A percentile compares a stretch with the other conserved stretches of the same genome.
These are phyloP conservation scores for Ogataea siamensis DNA, from an alignment of 805 yeast genomes.

Conservation along the genomic window DNA sequence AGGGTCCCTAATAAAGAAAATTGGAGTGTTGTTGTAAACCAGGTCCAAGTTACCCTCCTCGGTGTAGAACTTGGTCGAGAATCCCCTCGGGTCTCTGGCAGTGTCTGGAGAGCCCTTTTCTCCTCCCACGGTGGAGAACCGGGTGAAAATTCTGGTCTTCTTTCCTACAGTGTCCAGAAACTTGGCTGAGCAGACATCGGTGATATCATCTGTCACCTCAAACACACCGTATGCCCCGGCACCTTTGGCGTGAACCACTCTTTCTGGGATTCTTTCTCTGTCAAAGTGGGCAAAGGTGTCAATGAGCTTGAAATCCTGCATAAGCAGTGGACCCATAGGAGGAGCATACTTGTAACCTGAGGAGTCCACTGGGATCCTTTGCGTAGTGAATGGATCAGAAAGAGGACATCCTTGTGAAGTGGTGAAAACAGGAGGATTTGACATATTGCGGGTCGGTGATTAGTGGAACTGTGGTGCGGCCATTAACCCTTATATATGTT, in stretches of 20 bases:
- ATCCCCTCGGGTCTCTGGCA: conserved; percentile 87
- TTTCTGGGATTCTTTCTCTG: conserved; percentile 86
- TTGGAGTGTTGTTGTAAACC: conserved; percentile 84
- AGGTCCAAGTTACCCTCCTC: conserved; percentile 83
- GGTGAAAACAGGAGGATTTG: conserved; percentile 56
- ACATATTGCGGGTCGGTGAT: conserved; percentile 21
- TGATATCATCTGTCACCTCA: conserved; percentile 82
- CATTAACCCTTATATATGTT: conserved; percentile 8
- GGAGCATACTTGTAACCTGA: conserved; percentile 29
- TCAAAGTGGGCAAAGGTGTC: conserved; percentile 86
- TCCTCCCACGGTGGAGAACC: conserved; percentile 89
- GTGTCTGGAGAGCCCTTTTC: conserved; percentile 80
- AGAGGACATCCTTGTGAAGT: conserved; percentile 78
- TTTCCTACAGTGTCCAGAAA: conserved; percentile 76
- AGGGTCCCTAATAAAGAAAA: conserved; percentile 83
- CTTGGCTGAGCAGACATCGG: conserved; percentile 67
- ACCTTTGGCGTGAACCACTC: conserved; percentile 93
- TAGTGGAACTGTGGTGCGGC: neutral
- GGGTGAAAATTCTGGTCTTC: conserved; percentile 66
- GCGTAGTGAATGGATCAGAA: conserved; percentile 72
- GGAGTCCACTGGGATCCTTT: conserved; percentile 61
- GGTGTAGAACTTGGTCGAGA: conserved; percentile 75
- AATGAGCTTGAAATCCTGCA: conserved; percentile 79
- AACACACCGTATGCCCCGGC: conserved; percentile 88
- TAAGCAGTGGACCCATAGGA: conserved; percentile 64